These are phyloP conservation scores for Solanum etuberosum DNA, from an alignment of 257 asterid genomes.

Conservation along the genomic window DNA sequence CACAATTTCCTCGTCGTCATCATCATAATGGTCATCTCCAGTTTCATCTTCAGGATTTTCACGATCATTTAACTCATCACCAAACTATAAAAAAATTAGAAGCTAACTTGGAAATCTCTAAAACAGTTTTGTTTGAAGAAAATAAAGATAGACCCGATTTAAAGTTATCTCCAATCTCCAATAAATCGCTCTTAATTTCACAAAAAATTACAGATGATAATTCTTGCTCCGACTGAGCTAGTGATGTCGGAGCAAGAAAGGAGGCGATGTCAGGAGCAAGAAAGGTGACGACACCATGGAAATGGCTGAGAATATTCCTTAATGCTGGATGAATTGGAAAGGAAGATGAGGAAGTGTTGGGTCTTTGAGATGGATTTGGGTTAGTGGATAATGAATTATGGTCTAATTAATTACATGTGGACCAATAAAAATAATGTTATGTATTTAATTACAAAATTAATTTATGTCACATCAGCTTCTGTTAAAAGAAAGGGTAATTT, in stretches of 20 bases:
- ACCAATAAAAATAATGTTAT: too few relatives aligned
- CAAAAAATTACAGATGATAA: slow-evolving; percentile 23
- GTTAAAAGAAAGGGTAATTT: too few relatives aligned
- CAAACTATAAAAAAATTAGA: slow-evolving; percentile 35
- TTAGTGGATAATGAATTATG: too few relatives aligned
- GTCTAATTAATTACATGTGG: too few relatives aligned
- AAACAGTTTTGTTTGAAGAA: slow-evolving; percentile 24
- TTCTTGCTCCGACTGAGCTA: background rate
- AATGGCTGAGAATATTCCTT: slow-evolving; percentile 33
- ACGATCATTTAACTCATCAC: slow-evolving; percentile 3
- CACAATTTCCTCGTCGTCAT: slow-evolving; percentile 17
- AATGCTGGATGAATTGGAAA: slow-evolving; percentile 18
- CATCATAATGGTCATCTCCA: slow-evolving; percentile 15
- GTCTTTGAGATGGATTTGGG: too few relatives aligned
- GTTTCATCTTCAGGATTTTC: slow-evolving; percentile 13
- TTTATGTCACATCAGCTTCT: too few relatives aligned
- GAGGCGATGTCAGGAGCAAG: slow-evolving; percentile 45
- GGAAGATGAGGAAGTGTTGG: too few relatives aligned
- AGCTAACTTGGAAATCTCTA: slow-evolving; percentile 33
- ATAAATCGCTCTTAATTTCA: slow-evolving; percentile 60
- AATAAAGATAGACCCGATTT: slow-evolving; percentile 47
- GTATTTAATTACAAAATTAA: too few relatives aligned
- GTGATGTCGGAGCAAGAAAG: slow-evolving; percentile 43
- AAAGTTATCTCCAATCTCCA: slow-evolving; percentile 57
- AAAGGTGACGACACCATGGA: slow-evolving; percentile 32